Conservation (phyloP, 176 grass and related monocot species). For the Oryza glumipatula region DNA sequence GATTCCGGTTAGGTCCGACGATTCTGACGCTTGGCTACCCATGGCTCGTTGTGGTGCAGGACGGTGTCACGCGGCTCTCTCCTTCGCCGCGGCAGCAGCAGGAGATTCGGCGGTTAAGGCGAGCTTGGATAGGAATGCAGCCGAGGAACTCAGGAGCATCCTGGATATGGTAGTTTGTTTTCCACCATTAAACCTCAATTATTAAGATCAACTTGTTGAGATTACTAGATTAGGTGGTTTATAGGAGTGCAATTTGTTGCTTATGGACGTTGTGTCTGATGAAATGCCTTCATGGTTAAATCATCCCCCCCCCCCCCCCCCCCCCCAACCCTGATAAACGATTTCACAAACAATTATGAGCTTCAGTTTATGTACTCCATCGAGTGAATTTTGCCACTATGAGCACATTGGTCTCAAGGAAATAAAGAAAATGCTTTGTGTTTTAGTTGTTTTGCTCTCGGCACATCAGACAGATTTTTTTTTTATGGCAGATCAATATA, state of each 20-base stretch:
- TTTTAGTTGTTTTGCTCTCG: not conserved
- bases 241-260: not conserved
- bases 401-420: not conserved
- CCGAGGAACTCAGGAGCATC: slow-evolving; percentile 75
- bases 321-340: not conserved
- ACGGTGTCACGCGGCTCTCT: slow-evolving; percentile 43
- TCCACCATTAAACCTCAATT: not conserved
- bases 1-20: not conserved
- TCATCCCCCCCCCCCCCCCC: not conserved
- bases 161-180: slow-evolving; percentile 66
- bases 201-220: not conserved
- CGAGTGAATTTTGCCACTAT: not conserved
- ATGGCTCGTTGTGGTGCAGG: slow-evolving; percentile 31
- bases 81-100: slow-evolving; percentile 37
- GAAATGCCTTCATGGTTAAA: not conserved
- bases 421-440: not conserved
- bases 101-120: slow-evolving; percentile 47
- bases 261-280: not conserved
- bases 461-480: not conserved
- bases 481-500: no score
- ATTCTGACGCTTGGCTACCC: slow-evolving; percentile 5
- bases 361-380: slow-evolving; percentile 15
- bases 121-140: slow-evolving; percentile 54
- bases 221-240: not conserved
- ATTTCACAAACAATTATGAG: not conserved